Evolutionary conservation across 257 asterid genomes (phyloP).

Genomic region (Echium plantagineum): DNA sequence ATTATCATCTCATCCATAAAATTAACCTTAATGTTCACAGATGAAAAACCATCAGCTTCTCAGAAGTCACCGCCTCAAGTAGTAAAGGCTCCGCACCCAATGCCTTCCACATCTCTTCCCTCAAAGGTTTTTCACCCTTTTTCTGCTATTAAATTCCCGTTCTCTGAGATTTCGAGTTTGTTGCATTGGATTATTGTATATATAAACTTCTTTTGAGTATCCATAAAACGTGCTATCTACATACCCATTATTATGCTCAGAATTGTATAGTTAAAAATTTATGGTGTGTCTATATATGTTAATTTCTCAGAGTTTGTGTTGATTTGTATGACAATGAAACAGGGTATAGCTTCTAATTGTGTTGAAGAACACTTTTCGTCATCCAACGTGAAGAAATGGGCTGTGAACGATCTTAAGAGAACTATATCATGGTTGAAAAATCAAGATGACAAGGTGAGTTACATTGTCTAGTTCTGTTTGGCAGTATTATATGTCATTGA

Average conservation of each 20-base stretch:
- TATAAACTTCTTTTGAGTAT: background rate
- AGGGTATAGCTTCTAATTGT: conserved; percentile 20
- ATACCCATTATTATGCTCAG: background rate
- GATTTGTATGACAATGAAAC: conserved; percentile 14
- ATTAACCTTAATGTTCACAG: conserved; percentile 22
- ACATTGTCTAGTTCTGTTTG: conserved; percentile 3
- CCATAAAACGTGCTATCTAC: background rate
- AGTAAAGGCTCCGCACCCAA: conserved; percentile 28
- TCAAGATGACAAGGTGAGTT: conserved; percentile 80
- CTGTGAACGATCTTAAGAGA: conserved; percentile 55
- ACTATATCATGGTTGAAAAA: conserved; percentile 74
- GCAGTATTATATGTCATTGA: too few species aligned
- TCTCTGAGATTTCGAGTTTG: background rate
- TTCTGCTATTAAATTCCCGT: background rate
- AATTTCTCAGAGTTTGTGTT: conserved; percentile 3
- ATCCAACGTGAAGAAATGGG: conserved; percentile 74
- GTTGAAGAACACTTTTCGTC: conserved; percentile 41
- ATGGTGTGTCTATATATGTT: background rate
- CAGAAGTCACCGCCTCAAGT: conserved; percentile 32
- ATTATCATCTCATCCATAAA: background rate
- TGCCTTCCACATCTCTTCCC: conserved; percentile 29
- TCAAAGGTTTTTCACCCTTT: conserved; percentile 43
- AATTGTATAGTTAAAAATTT: background rate
- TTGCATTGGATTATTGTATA: background rate
- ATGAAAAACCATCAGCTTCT: conserved; percentile 33